Evolutionary conservation across 108 stramenopile genomes (phyloP).

Genomic region (Nannochloropsis oceanica): DNA sequence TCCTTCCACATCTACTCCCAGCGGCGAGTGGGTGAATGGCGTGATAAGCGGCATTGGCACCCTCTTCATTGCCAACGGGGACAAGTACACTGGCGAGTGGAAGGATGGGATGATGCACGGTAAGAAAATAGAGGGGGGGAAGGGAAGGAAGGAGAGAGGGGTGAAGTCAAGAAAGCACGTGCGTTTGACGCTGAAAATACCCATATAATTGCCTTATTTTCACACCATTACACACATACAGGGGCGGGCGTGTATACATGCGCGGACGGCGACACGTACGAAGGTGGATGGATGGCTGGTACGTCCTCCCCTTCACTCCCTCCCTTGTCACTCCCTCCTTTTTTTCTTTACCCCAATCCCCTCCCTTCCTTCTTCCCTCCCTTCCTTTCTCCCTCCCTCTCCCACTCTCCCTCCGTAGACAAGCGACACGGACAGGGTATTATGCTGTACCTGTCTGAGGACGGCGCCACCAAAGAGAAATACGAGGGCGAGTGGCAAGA

Average conservation of each 20-base stretch:
- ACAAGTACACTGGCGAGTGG: background rate
- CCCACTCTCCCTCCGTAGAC: background rate
- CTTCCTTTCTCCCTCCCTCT: background rate
- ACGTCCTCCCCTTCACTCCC: background rate
- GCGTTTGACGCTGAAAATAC: background rate
- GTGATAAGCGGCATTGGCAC: background rate
- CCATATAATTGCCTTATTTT: background rate
- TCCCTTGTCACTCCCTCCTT: background rate
- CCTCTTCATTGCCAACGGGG: background rate
- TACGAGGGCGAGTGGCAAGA: background rate
- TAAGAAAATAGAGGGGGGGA: background rate
- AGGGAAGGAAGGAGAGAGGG: background rate
- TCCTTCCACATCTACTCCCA: background rate
- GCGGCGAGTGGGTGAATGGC: background rate
- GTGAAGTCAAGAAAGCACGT: background rate
- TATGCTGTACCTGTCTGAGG: background rate
- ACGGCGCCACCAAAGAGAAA: background rate
- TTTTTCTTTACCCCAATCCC: background rate
- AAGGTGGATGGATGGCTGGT: background rate
- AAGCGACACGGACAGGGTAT: constrained; percentile 35
- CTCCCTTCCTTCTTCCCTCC: background rate
- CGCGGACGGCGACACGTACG: background rate
- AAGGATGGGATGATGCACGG: background rate
- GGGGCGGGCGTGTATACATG: background rate
- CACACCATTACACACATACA: background rate